Evolutionary conservation across 495 filamentous ascomycete species (phyloP).

Genomic region (Aspergillus wentii): DNA sequence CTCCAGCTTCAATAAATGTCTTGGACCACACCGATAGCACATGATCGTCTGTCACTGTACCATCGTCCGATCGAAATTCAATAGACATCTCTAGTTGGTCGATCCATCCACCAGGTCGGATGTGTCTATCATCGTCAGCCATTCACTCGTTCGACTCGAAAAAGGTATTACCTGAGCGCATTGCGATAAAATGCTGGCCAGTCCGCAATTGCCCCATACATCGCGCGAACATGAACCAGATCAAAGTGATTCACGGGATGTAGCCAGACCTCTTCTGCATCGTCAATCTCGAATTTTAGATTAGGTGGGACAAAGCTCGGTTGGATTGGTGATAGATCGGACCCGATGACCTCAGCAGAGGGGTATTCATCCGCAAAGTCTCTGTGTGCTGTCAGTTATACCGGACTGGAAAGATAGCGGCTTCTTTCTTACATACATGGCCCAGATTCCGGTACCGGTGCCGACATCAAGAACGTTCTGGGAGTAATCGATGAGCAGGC

Average conservation of each 20-base stretch:
- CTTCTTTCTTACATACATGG: slow-evolving; percentile 29
- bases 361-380: slow-evolving; percentile 49
- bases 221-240: slow-evolving; percentile 58
- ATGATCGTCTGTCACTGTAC: slow-evolving; percentile 43
- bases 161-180: no score
- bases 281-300: slow-evolving; percentile 52
- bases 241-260: slow-evolving; percentile 53
- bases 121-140: slow-evolving; percentile 28
- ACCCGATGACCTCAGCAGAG: slow-evolving; percentile 33
- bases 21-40: slow-evolving; percentile 48
- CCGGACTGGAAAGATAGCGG: neutral
- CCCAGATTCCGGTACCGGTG: slow-evolving; percentile 54
- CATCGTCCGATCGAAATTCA: slow-evolving; percentile 43
- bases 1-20: slow-evolving; percentile 46
- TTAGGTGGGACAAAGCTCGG: slow-evolving; percentile 41
- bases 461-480: slow-evolving; percentile 48
- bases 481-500: neutral
- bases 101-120: slow-evolving; percentile 62
- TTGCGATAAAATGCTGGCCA: slow-evolving; percentile 47
- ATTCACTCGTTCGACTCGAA: no score
- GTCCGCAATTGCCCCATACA: slow-evolving; percentile 56
- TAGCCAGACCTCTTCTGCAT: slow-evolving; percentile 51
- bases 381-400: slow-evolving; percentile 15
- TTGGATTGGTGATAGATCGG: slow-evolving; percentile 45
- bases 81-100: slow-evolving; percentile 56